Percentiles rank a stretch among this genome's conserved stretches.
Conservation (phyloP, 768 basidiomycete species). For the Leccinum disarticulatum region DNA sequence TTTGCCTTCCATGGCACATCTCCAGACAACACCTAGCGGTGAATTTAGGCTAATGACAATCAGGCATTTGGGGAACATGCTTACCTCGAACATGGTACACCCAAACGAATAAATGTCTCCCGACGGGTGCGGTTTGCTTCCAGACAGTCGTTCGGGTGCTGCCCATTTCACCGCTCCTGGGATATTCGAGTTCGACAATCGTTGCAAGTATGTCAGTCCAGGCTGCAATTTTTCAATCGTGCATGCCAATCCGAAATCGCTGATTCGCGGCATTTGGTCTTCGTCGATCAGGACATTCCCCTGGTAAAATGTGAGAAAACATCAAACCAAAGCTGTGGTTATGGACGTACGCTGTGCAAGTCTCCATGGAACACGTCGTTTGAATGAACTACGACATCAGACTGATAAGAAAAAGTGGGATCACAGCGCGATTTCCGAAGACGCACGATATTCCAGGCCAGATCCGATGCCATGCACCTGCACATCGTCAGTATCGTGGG, state of each 20-base stretch:
- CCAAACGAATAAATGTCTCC: conserved; percentile 9
- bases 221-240: not conserved
- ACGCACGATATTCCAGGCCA: no score
- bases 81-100: conserved; percentile 5
- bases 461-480: no score
- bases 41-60: not conserved
- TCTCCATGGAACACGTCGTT: no score
- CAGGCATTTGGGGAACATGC: no score
- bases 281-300: conserved; percentile 1
- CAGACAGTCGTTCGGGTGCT: conserved; percentile 1
- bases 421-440: no score
- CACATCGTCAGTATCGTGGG: no score
- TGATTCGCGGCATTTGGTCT: not conserved
- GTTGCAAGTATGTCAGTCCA: not conserved
- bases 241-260: not conserved
- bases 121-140: not conserved
- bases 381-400: no score
- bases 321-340: not conserved
- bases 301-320: not conserved
- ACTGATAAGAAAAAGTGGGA: no score
- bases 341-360: not conserved
- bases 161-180: not conserved
- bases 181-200: not conserved
- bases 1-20: conserved; percentile 10
- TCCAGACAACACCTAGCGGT: not conserved